Base-by-base conservation (phyloP, 2,329 filamentous ascomycete species). In the Neocatenulostroma microsporum region DNA sequence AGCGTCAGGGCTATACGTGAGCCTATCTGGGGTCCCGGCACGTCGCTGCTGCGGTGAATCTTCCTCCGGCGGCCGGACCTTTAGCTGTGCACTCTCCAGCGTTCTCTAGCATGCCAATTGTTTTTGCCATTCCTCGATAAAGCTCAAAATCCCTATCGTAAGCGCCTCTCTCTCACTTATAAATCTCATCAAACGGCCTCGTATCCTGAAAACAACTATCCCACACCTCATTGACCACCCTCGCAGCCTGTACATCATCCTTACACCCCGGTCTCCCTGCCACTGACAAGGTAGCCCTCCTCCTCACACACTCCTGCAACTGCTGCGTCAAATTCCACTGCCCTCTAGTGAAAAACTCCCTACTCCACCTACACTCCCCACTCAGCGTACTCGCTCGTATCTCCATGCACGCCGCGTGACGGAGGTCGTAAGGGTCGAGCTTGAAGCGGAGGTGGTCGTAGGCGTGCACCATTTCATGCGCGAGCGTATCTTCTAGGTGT, bases 391-490 rank as follows among this genome's bases (percentile, higher is more conserved):
- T 87, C 10, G 91, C 91, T 47, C 91, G 80, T 52, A 98, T 96
- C 84, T 98, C 91, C 38, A 88, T 82, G 62, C 91, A 98, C 37
- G 91, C 91, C 23, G 88, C 84, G 64, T 98, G 91, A 60, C 80
- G 78, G 62, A 98, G 60, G 59, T 84, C 76, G n/a, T 68, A 62
- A 68, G 83, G 84, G 56, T 96, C 82, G 29, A 95, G 79, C 63
- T 94, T 91, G 69, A 86, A 98, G 46, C 89, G 70, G 50, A 96
- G 57, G 60, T 94, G 83, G 60, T 98, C 91, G 71, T 87, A 96
- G 1, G 88, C 88, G 61, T 98, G 91, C 36, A 98, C 83, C 86
- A 98, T 93, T 67, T 98, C 91, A 62, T 98, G 91, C 19, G 88
- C 81, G 55, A 98, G 69, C 9, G 88, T 94, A 60, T 98, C 91